These are phyloP conservation scores for Parasarocladium wereldwijsianum DNA, from an alignment of 2,329 filamentous ascomycete genomes.

Conservation along the genomic window DNA sequence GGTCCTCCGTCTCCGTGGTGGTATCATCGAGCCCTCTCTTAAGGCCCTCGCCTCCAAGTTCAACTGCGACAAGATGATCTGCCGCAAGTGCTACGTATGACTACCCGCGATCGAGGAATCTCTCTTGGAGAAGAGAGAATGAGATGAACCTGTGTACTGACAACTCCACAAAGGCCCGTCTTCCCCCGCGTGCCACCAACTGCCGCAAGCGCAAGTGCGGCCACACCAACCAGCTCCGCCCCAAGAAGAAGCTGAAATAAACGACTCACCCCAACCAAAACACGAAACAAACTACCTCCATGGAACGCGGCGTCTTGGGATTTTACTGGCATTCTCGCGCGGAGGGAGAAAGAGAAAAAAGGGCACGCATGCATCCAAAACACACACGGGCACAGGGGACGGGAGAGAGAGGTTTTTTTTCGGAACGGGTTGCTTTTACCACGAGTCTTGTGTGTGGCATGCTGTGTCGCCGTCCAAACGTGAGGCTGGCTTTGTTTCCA, in stretches of 20 bases:
- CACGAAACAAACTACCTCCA: no score
- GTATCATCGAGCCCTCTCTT: slow-evolving; percentile 97
- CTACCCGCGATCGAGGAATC: background rate
- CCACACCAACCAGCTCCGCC: slow-evolving; percentile 99
- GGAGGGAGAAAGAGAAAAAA: slow-evolving; percentile 15
- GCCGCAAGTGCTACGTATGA: slow-evolving; percentile 99
- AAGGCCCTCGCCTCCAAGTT: slow-evolving; percentile 98
- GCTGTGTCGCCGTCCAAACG: no score
- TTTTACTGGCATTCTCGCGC: slow-evolving; percentile 23
- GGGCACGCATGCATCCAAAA: no score
- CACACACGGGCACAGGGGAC: no score
- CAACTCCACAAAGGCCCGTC: slow-evolving; percentile 45
- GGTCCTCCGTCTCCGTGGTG: slow-evolving; percentile 96
- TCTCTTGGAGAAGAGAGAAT: no score
- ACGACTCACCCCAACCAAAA: slow-evolving; percentile 15
- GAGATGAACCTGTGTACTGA: slow-evolving; percentile 8
- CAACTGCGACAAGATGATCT: slow-evolving; percentile 99
- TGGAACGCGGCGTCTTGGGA: slow-evolving; percentile 28
- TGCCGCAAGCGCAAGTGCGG: slow-evolving; percentile 99
- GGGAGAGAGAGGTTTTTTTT: no score
- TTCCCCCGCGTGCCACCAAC: slow-evolving; percentile 97
- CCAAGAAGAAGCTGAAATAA: slow-evolving; percentile 99
- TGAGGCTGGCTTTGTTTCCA: slow-evolving; percentile 2
- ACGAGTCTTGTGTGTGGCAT: slow-evolving; percentile 4
- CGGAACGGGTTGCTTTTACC: slow-evolving; percentile 1